These are phyloP conservation scores for Fusarium sp. DNA, from an alignment of 2,329 filamentous ascomycete species.

Conservation along the genomic window DNA sequence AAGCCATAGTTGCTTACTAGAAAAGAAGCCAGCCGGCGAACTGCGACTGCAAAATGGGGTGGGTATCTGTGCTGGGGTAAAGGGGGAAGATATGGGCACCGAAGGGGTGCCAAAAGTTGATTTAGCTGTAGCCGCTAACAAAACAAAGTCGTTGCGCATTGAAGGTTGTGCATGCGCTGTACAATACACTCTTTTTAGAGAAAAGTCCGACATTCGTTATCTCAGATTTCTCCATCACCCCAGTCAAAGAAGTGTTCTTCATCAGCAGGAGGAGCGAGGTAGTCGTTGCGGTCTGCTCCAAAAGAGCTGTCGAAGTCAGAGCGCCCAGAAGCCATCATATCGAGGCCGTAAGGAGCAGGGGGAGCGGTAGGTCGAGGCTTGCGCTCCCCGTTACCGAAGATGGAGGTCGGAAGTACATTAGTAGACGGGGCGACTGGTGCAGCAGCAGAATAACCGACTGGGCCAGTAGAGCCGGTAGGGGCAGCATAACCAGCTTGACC, in stretches of 20 bases:
- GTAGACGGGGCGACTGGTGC: neutral
- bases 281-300: neutral
- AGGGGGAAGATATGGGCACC: conserved; percentile 3
- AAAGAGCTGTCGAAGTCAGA: neutral
- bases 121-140: conserved; percentile 15
- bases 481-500: neutral
- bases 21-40: conserved; percentile 1
- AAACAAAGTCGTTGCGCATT: conserved; percentile 7
- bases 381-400: conserved; percentile 43
- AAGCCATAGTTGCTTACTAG: neutral
- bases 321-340: conserved; percentile 2
- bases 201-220: neutral
- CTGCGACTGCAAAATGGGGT: conserved; percentile 1
- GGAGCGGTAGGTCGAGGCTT: conserved; percentile 12
- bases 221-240: conserved; percentile 53
- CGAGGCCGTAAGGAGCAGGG: conserved; percentile 1
- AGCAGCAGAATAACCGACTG: neutral
- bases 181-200: conserved; percentile 20
- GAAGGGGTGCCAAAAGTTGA: conserved; percentile 1
- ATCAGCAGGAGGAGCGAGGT: neutral
- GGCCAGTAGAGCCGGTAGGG: neutral
- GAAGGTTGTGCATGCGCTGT: neutral
- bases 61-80: conserved; percentile 29
- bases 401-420: conserved; percentile 12
- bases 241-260: conserved; percentile 29